These are phyloP conservation scores for Crithidia fasciculata DNA, from an alignment of 208 protist genomes.

Conservation along the genomic window DNA sequence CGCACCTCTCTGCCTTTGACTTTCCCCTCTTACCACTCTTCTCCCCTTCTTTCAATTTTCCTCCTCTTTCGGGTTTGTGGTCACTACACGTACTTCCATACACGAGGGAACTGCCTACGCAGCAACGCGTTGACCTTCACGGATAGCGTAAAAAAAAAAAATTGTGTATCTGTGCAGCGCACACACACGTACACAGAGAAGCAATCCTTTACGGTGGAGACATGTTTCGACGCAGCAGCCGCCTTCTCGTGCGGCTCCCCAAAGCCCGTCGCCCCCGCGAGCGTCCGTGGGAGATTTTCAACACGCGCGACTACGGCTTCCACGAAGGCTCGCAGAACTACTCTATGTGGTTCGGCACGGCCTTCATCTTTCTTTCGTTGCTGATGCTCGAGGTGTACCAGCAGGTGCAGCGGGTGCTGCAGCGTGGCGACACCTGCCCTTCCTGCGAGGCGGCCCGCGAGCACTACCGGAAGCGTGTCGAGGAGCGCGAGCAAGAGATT, in stretches of 20 bases:
- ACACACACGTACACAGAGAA: not conserved
- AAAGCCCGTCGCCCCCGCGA: slow-evolving; percentile 83
- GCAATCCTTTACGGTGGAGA: too few relatives aligned
- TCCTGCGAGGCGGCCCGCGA: slow-evolving; percentile 84
- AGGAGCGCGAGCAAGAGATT: slow-evolving; percentile 67
- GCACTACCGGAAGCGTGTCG: slow-evolving; percentile 77
- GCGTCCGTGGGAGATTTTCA: slow-evolving; percentile 90
- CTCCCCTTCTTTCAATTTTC: not conserved
- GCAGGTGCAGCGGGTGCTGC: slow-evolving; percentile 59
- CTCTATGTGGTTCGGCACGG: slow-evolving; percentile 77
- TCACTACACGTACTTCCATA: not conserved
- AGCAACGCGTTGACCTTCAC: not conserved
- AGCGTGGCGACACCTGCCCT: slow-evolving; percentile 82
- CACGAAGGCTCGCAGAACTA: slow-evolving; percentile 90
- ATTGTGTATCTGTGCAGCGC: too few relatives aligned
- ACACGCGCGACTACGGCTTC: slow-evolving; percentile 86
- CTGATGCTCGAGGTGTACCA: slow-evolving; percentile 79
- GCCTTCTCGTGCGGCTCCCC: slow-evolving; percentile 65
- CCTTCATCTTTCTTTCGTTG: slow-evolving; percentile 35
- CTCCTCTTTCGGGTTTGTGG: not conserved
- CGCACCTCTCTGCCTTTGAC: not conserved
- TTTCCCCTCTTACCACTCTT: not conserved
- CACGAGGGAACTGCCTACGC: not conserved
- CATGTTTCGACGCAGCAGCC: slow-evolving; percentile 54
- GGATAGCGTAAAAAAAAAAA: too few relatives aligned